These are phyloP conservation scores for Silene vulgaris DNA, from an alignment of 179 eudicot genomes.

Conservation along the genomic window DNA sequence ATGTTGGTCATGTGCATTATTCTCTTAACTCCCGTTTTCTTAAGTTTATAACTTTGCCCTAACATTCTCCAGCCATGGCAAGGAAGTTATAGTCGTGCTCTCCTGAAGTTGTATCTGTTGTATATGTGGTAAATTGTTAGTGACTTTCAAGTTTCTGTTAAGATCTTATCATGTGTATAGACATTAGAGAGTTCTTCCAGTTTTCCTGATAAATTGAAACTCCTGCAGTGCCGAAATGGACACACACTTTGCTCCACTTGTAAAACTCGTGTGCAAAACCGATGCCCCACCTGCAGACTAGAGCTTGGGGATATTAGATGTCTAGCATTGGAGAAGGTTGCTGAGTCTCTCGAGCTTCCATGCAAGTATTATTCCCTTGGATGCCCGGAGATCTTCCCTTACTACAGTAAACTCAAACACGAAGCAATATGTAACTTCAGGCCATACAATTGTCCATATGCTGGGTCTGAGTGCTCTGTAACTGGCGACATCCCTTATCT, in stretches of 20 bases:
- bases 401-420: constrained; percentile 66
- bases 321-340: constrained; percentile 63
- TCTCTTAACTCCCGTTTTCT: background rate
- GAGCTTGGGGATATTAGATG: constrained; percentile 76
- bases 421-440: constrained; percentile 60
- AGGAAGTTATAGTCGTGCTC: too few species aligned
- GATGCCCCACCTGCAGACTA: constrained; percentile 68
- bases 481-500: constrained; percentile 59
- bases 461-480: constrained; percentile 68
- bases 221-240: constrained; percentile 65
- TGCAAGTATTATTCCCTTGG: constrained; percentile 66
- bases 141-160: background rate
- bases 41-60: too few species aligned
- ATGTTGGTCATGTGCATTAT: background rate
- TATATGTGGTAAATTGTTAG: background rate
- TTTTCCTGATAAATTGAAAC: constrained; percentile 13
- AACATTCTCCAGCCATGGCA: too few species aligned
- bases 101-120: too few species aligned
- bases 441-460: constrained; percentile 69
- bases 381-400: constrained; percentile 65
- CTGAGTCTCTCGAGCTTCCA: constrained; percentile 65
- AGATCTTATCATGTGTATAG: background rate
- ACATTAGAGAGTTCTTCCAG: background rate
- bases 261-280: constrained; percentile 60
- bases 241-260: constrained; percentile 70